Base-by-base conservation (phyloP, 768 basidiomycete species). In the Amanita fuliginea region DNA sequence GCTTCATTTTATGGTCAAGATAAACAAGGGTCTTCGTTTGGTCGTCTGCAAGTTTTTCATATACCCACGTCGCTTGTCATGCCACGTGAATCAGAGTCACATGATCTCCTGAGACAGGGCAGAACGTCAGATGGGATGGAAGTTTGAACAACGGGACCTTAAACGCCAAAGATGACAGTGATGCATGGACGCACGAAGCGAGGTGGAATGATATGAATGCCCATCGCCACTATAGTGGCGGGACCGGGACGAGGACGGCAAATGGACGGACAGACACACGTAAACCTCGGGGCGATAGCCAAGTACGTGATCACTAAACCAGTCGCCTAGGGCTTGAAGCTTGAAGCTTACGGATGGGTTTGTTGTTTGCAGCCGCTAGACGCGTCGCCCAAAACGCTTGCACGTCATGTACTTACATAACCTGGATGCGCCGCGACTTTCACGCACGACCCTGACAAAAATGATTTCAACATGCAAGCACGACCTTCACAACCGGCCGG, bases 121-220 rank as follows among this genome's bases (percentile, higher is more conserved):
- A 16, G 10, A 30, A 28, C 19, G 35, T 30, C 33, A 26, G 54
- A 58, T 60, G 59, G 56, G 57, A 56, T 54, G 57, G 57, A 33
- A 52, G 41, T 32, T 24, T 51, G 10, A 48, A 46, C 21, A 42
- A 47, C 21, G 32, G 50, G 13, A 22, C 16, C 37, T 22, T 18
- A 18, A 42, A 13, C 10, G 16, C 26, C 28, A 40, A 22, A 30
- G 11, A 11, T 32, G 26, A 22, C 37, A 24, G 34, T 42, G 5
- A 32, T 13, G 19, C 42, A 5, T 19, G 21, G 30, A 32, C 7
- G 24, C 47, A 26, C 40, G 35, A 46, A 54, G 30, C 19, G 41
- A 22, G 22, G 22, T 16, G 30, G 51, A 42, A 51, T 24, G 19
- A 49, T 39, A 37, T 21, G 14, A 37, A 45, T 30, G 28, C 41